A percentile compares a stretch with the other conserved stretches of the same genome.
These are phyloP conservation scores for Ormosia emarginata DNA, from an alignment of 306 rosid species.

Conservation along the genomic window DNA sequence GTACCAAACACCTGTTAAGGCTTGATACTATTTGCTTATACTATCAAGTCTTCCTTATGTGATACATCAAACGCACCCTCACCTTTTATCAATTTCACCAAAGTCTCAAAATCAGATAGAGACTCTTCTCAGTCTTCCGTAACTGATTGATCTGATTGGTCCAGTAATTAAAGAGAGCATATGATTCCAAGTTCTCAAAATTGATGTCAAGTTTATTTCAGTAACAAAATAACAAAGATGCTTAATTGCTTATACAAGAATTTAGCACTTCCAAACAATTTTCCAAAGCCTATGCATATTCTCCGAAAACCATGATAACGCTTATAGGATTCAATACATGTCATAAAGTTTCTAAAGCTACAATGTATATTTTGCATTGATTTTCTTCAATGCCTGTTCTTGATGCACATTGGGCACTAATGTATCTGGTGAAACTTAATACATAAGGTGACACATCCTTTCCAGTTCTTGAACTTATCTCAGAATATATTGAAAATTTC, in stretches of 20 bases:
- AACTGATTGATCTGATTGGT: not conserved
- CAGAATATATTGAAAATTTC: conserved; percentile 17
- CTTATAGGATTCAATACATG: not conserved
- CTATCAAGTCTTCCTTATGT: not conserved
- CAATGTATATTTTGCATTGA: not conserved
- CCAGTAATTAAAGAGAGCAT: not conserved
- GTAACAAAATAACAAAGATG: not conserved
- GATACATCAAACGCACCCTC: not conserved
- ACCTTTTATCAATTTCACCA: conserved; percentile 2
- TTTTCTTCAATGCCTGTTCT: conserved; percentile 24
- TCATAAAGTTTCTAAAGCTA: not conserved
- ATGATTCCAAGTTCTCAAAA: conserved; percentile 10
- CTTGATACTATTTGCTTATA: not conserved
- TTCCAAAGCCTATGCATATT: not conserved
- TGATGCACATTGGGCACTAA: conserved; percentile 20
- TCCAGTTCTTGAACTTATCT: conserved; percentile 29
- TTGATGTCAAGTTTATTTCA: conserved; percentile 7
- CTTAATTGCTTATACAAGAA: not conserved
- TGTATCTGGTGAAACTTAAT: conserved; percentile 17
- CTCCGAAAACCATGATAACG: conserved; percentile 14
- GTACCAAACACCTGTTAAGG: not conserved
- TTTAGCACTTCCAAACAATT: conserved; percentile 10
- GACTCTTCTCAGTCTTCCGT: not conserved
- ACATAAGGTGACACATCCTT: conserved; percentile 16
- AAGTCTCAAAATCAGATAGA: conserved; percentile 2